Conservation (phyloP, 2,329 filamentous ascomycete species). For the Bisporella sp. region DNA sequence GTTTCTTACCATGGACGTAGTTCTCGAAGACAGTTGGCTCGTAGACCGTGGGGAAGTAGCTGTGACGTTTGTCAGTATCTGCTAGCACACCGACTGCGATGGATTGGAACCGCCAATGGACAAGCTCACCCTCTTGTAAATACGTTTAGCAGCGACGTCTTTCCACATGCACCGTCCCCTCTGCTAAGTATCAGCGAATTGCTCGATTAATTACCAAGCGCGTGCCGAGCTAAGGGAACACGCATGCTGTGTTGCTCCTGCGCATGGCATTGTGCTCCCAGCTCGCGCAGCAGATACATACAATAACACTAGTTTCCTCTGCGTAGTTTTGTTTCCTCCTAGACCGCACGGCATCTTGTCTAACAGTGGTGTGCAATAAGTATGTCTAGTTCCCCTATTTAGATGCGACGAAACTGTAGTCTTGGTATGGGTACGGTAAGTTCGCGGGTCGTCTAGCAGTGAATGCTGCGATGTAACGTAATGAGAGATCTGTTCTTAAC, state of each 20-base stretch:
- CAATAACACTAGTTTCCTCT: conserved; percentile 70
- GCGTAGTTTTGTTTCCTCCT: conserved; percentile 57
- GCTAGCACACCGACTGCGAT: not conserved
- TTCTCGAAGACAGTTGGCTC: conserved; percentile 98
- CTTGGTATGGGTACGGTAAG: too few relatives aligned
- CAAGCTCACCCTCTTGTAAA: conserved; percentile 83
- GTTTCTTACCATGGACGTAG: conserved; percentile 78
- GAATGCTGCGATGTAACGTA: too few relatives aligned
- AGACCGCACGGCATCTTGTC: conserved; percentile 26
- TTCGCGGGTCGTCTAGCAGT: too few relatives aligned
- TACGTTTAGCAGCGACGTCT: conserved; percentile 94
- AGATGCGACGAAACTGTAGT: too few relatives aligned
- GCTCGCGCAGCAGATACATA: conserved; percentile 36
- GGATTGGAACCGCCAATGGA: conserved; percentile 14
- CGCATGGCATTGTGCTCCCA: not conserved
- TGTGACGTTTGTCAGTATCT: conserved; percentile 29
- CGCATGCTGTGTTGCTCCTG: not conserved
- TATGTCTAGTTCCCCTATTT: too few relatives aligned
- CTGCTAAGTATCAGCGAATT: conserved; percentile 9
- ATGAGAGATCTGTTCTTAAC: too few relatives aligned
- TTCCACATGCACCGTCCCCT: conserved; percentile 92
- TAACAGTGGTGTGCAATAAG: too few relatives aligned
- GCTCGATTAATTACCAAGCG: conserved; percentile 13
- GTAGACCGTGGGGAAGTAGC: conserved; percentile 97
- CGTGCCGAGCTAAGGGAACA: not conserved